phyloP scores from a whole-genome alignment of 2,329 filamentous ascomycete genomes.

The Aspergillus novoparasiticus region DNA sequence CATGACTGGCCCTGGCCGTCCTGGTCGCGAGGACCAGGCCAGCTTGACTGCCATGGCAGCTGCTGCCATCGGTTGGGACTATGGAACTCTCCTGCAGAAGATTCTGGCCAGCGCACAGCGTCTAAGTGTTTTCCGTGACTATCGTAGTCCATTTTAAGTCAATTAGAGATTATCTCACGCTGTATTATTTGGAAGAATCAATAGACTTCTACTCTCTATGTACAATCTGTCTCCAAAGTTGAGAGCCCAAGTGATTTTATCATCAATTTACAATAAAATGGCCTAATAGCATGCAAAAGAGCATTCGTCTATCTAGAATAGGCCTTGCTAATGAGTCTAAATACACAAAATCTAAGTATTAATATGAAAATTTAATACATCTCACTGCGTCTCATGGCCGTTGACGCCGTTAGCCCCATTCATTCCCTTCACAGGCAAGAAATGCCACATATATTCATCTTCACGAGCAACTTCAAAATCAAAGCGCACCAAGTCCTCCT shows the following conservation, averaged over 20 bases:
- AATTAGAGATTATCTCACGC: not conserved
- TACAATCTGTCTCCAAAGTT: too few relatives aligned
- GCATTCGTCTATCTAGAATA: too few relatives aligned
- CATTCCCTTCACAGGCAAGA: not conserved
- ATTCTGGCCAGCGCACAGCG: conserved; percentile 31
- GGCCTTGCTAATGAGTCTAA: too few relatives aligned
- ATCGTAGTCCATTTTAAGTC: conserved; percentile 14
- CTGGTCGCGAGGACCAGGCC: conserved; percentile 52
- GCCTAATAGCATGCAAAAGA: too few relatives aligned
- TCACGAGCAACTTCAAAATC: conserved; percentile 9
- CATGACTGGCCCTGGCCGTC: conserved; percentile 52
- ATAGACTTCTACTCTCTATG: too few relatives aligned
- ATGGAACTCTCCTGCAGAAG: conserved; percentile 39
- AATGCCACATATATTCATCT: conserved; percentile 13
- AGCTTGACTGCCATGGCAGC: conserved; percentile 52
- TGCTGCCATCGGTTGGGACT: conserved; percentile 47
- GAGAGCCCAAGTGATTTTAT: too few relatives aligned
- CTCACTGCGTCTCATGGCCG: too few relatives aligned
- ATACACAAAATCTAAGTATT: too few relatives aligned
- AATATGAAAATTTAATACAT: too few relatives aligned
- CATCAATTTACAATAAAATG: too few relatives aligned
- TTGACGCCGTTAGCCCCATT: not conserved
- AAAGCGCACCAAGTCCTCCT: conserved; percentile 10
- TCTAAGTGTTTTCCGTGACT: conserved; percentile 13
- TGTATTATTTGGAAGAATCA: not conserved